phyloP scores from a whole-genome alignment of 2,329 filamentous ascomycete species.

The Pestalotiopsis sp. region DNA sequence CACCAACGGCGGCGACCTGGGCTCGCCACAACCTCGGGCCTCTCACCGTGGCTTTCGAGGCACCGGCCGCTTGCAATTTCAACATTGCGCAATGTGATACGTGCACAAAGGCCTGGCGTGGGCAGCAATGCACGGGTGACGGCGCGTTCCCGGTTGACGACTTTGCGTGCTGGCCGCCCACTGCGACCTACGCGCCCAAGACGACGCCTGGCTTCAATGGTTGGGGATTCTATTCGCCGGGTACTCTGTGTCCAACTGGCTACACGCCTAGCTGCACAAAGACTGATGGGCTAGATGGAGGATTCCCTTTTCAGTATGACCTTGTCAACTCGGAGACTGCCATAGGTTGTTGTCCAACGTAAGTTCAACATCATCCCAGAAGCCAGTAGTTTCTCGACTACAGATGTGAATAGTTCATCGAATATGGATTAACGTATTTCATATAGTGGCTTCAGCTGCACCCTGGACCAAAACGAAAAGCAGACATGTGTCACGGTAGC shows the following conservation, averaged over 20 bases:
- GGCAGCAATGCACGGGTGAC: neutral
- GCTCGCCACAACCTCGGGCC: neutral
- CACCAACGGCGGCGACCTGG: neutral
- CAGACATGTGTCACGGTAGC: neutral
- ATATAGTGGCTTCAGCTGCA: neutral
- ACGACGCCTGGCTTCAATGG: neutral
- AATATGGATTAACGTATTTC: no score
- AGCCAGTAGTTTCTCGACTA: neutral
- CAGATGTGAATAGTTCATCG: no score
- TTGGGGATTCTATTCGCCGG: slow-evolving; percentile 1
- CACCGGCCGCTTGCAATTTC: neutral
- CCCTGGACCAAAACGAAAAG: no score
- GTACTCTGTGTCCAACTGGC: neutral
- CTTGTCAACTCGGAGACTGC: neutral
- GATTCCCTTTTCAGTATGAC: neutral
- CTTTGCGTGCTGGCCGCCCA: neutral
- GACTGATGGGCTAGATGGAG: neutral
- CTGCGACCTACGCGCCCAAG: neutral
- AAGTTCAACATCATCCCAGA: neutral
- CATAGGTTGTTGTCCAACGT: neutral
- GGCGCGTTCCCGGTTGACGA: neutral
- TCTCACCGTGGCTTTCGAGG: neutral
- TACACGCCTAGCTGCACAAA: neutral
- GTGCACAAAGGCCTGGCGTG: neutral
- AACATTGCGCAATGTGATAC: neutral